These are phyloP conservation scores for Grigorovia humatica DNA, from an alignment of 805 yeast species.

Conservation along the genomic window DNA sequence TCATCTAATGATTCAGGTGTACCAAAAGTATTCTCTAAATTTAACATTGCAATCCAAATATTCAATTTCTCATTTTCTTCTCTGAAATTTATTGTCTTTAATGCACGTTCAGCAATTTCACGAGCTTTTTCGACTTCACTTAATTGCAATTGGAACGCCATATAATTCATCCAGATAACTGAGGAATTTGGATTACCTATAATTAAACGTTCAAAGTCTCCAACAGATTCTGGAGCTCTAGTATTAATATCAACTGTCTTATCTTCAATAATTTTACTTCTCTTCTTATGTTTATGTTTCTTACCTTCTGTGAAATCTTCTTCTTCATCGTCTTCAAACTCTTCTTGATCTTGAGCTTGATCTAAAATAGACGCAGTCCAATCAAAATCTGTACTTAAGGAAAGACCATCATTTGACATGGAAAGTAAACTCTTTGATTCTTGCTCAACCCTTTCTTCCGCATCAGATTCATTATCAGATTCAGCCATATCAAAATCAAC, in stretches of 20 bases:
- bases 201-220: slow-evolving; percentile 85
- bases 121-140: slow-evolving; percentile 93
- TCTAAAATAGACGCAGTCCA: slow-evolving; percentile 91
- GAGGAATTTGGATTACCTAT: slow-evolving; percentile 92
- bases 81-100: slow-evolving; percentile 78
- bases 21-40: slow-evolving; percentile 91
- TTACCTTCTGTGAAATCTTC: slow-evolving; percentile 38
- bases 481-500: slow-evolving; percentile 17
- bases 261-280: slow-evolving; percentile 49
- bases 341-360: slow-evolving; percentile 54
- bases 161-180: slow-evolving; percentile 91
- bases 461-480: slow-evolving; percentile 21
- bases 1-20: slow-evolving; percentile 71
- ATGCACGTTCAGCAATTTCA: slow-evolving; percentile 84
- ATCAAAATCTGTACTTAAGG: slow-evolving; percentile 75
- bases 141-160: slow-evolving; percentile 93
- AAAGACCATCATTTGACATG: slow-evolving; percentile 45
- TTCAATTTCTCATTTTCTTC: slow-evolving; percentile 90
- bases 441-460: slow-evolving; percentile 26
- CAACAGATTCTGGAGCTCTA: slow-evolving; percentile 81
- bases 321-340: slow-evolving; percentile 47
- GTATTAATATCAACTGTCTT: slow-evolving; percentile 75
- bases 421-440: slow-evolving; percentile 5
- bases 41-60: slow-evolving; percentile 90
- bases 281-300: slow-evolving; percentile 39